A percentile compares a stretch with the other conserved stretches of the same genome.
These are phyloP conservation scores for Aspergillus olivimuriae DNA, from an alignment of 495 filamentous ascomycete species.

Conservation along the genomic window DNA sequence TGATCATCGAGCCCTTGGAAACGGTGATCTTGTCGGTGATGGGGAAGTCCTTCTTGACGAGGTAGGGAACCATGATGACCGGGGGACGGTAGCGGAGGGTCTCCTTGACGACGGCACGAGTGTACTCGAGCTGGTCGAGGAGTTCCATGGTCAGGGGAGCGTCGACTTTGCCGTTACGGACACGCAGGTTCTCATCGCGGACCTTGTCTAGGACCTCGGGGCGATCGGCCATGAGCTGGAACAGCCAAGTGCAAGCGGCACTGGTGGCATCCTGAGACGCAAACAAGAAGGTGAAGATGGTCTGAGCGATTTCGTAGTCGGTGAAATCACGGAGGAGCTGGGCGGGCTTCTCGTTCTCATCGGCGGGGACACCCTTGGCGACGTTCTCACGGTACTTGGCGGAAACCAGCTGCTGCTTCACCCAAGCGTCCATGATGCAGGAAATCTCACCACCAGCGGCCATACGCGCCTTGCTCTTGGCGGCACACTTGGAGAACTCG, in stretches of 20 bases:
- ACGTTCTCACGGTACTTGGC: slow-evolving; percentile 69
- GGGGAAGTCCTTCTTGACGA: slow-evolving; percentile 93
- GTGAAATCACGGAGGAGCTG: slow-evolving; percentile 79
- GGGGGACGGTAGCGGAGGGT: slow-evolving; percentile 91
- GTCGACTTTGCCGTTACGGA: slow-evolving; percentile 70
- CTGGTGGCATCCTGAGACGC: slow-evolving; percentile 96
- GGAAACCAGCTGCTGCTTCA: slow-evolving; percentile 77
- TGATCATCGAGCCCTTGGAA: slow-evolving; percentile 91
- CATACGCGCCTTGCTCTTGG: slow-evolving; percentile 90
- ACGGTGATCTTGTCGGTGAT: slow-evolving; percentile 83
- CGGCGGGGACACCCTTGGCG: slow-evolving; percentile 59
- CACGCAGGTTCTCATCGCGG: slow-evolving; percentile 80
- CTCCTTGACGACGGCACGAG: slow-evolving; percentile 89
- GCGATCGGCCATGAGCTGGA: slow-evolving; percentile 90
- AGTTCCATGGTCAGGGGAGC: slow-evolving; percentile 70
- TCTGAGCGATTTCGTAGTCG: slow-evolving; percentile 91
- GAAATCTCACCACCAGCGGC: slow-evolving; percentile 77
- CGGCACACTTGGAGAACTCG: slow-evolving; percentile 86
- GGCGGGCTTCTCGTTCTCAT: slow-evolving; percentile 69
- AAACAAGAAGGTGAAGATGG: slow-evolving; percentile 95
- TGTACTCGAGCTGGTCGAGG: slow-evolving; percentile 84
- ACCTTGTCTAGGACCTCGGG: slow-evolving; percentile 86
- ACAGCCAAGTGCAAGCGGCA: slow-evolving; percentile 88
- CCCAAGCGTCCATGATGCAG: slow-evolving; percentile 94
- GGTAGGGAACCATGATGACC: slow-evolving; percentile 95